These are phyloP conservation scores for Lactuca saligna DNA, from an alignment of 129 eudicot genomes.

Conservation along the genomic window DNA sequence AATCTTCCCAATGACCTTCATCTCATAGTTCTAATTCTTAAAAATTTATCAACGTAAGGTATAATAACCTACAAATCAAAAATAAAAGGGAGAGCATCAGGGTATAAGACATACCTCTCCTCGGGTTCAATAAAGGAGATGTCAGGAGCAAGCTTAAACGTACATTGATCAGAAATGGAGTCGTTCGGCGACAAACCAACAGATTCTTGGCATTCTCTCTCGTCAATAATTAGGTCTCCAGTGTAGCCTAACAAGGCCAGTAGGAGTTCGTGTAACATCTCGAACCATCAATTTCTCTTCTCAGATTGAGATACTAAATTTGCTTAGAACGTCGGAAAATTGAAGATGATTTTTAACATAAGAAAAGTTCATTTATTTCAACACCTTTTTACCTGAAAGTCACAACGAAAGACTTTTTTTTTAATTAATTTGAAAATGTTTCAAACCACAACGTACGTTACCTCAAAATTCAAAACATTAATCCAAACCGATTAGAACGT, in stretches of 20 bases:
- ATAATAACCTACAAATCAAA: neutral
- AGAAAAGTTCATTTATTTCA: no score
- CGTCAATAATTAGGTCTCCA: constrained; percentile 89
- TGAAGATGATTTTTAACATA: constrained; percentile 10
- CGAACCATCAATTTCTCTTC: neutral
- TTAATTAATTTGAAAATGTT: no score
- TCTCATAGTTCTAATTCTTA: neutral
- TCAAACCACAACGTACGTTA: no score
- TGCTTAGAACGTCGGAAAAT: neutral
- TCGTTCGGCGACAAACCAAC: constrained; percentile 48
- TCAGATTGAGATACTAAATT: neutral
- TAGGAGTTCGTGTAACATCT: constrained; percentile 83
- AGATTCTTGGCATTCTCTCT: constrained; percentile 49
- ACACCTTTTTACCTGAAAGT: no score
- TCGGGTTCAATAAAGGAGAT: constrained; percentile 62
- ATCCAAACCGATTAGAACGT: no score
- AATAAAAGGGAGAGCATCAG: neutral
- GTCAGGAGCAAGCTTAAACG: constrained; percentile 90
- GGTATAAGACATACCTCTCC: constrained; percentile 46
- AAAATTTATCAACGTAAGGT: neutral
- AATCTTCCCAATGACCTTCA: neutral
- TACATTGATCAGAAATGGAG: constrained; percentile 45
- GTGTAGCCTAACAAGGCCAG: constrained; percentile 81
- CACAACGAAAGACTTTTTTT: no score
- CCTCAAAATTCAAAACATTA: no score